Evolutionary conservation across 139 green algal species (phyloP).

Genomic region (Ettlia oleoabundans): DNA sequence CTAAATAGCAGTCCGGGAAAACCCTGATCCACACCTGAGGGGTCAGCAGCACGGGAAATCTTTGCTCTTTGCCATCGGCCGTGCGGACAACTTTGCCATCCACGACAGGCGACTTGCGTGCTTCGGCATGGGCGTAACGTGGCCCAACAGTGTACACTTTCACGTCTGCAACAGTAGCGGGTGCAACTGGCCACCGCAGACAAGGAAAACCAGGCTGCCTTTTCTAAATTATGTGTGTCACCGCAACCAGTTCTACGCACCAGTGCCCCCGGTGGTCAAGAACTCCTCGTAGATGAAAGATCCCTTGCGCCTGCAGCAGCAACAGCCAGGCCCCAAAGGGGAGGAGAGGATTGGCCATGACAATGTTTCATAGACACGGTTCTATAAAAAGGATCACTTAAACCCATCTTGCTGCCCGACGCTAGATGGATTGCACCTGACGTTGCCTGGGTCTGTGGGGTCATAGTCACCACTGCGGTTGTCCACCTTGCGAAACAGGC

Average conservation of each 20-base stretch:
- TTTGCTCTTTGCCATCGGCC: slow-evolving; percentile 90
- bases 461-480: slow-evolving; percentile 87
- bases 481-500: slow-evolving; percentile 95
- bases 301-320: slow-evolving; percentile 71
- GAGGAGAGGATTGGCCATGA: neutral
- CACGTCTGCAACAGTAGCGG: slow-evolving; percentile 91
- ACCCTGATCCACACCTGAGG: slow-evolving; percentile 74
- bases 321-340: too few relatives aligned
- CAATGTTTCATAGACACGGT: too few relatives aligned
- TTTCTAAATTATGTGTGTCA: too few relatives aligned
- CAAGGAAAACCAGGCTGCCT: too few relatives aligned
- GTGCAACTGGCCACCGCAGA: too few relatives aligned
- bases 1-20: too few relatives aligned
- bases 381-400: too few relatives aligned
- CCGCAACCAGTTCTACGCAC: neutral
- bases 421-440: too few relatives aligned
- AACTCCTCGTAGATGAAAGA: slow-evolving; percentile 99
- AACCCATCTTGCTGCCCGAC: too few relatives aligned
- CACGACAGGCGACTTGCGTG: slow-evolving; percentile 96
- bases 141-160: slow-evolving; percentile 95
- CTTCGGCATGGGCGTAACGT: slow-evolving; percentile 96
- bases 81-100: slow-evolving; percentile 92
- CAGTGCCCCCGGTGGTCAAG: slow-evolving; percentile 92
- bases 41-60: slow-evolving; percentile 92
- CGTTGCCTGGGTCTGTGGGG: slow-evolving; percentile 77